Conservation (phyloP, 2,329 filamentous ascomycete genomes). For the Zymoseptoria passerinii region DNA sequence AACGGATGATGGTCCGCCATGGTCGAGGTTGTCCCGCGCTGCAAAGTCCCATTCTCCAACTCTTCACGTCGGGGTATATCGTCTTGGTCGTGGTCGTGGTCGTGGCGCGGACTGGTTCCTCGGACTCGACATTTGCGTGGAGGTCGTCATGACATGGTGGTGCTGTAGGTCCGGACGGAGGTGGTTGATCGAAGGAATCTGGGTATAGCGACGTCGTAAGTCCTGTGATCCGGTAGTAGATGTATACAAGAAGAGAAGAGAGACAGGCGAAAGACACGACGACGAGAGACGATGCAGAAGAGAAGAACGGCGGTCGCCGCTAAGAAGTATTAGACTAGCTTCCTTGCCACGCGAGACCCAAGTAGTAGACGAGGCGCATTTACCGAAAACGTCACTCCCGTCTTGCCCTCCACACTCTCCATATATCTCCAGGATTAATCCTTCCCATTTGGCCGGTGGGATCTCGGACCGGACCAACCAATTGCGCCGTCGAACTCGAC, state of each 20-base stretch:
- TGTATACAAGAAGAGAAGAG: background rate
- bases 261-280: background rate
- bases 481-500: no score
- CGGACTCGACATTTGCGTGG: background rate
- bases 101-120: background rate
- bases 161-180: background rate
- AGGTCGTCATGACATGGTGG: background rate
- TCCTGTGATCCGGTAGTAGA: background rate
- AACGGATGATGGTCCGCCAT: slow-evolving; percentile 16
- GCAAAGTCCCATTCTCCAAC: slow-evolving; percentile 9
- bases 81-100: background rate
- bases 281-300: background rate
- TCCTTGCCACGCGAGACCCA: no score
- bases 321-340: no score
- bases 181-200: background rate
- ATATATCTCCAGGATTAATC: no score
- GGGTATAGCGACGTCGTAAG: background rate
- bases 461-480: no score
- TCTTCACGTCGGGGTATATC: background rate
- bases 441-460: no score
- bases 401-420: no score
- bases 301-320: background rate
- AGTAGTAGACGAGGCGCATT: no score
- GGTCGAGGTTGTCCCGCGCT: slow-evolving; percentile 6
- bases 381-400: no score